A percentile compares a stretch with the other conserved stretches of the same genome.
These are phyloP conservation scores for Castanea mollissima DNA, from an alignment of 306 rosid species.

Conservation along the genomic window DNA sequence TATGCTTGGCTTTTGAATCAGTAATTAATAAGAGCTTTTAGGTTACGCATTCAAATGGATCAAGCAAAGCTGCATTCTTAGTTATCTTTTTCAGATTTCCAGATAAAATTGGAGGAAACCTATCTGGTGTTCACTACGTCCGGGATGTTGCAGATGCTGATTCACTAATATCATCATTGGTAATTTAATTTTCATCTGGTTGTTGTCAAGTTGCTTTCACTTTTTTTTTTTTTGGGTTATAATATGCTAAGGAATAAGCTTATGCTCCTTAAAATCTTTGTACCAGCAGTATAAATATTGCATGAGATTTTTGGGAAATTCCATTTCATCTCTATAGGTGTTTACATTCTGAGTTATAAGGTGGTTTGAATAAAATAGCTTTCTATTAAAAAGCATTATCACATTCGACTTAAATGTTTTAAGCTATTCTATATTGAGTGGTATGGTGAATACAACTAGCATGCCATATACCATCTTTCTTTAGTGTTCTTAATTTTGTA, in stretches of 20 bases:
- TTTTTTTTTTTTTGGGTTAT: background rate
- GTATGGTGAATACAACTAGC: background rate
- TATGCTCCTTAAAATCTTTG: too few species aligned
- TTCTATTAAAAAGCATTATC: background rate
- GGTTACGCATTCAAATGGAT: slow-evolving; percentile 9
- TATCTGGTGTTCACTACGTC: slow-evolving; percentile 86
- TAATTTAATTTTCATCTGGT: slow-evolving; percentile 24
- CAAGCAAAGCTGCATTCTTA: slow-evolving; percentile 21
- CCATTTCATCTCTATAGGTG: too few species aligned
- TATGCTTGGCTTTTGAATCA: slow-evolving; percentile 20
- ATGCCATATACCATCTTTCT: background rate
- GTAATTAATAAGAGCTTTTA: background rate
- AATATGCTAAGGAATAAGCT: background rate
- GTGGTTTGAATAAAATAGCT: background rate
- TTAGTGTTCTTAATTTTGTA: background rate
- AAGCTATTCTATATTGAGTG: background rate
- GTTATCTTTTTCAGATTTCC: slow-evolving; percentile 61
- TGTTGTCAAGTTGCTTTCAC: slow-evolving; percentile 1
- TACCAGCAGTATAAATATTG: too few species aligned
- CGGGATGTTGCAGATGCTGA: slow-evolving; percentile 96
- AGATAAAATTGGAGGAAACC: slow-evolving; percentile 83
- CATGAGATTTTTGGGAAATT: too few species aligned
- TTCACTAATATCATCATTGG: slow-evolving; percentile 70
- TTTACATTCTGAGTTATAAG: background rate
- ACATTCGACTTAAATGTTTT: background rate